These are phyloP conservation scores for Chamaecrista fasciculata DNA, from an alignment of 306 rosid genomes.

Conservation along the genomic window DNA sequence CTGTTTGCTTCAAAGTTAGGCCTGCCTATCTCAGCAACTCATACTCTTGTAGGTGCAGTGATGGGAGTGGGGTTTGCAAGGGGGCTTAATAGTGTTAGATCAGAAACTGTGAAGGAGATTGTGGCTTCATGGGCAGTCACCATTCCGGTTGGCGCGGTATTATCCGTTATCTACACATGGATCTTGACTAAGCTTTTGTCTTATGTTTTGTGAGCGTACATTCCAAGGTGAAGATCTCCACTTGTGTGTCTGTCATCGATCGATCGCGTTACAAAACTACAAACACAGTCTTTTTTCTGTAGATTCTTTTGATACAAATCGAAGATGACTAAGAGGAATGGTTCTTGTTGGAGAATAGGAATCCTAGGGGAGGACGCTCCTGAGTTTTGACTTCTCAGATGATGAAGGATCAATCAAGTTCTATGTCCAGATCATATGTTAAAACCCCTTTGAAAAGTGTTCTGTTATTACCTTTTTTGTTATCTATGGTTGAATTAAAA, in stretches of 20 bases:
- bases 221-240: neutral
- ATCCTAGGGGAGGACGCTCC: neutral
- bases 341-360: neutral
- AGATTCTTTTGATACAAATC: neutral
- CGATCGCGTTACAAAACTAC: neutral
- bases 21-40: conserved; percentile 66
- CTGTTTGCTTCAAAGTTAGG: conserved; percentile 63
- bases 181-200: conserved; percentile 11
- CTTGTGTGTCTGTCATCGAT: neutral
- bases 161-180: neutral
- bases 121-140: conserved; percentile 7
- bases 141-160: neutral
- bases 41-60: conserved; percentile 71
- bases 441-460: conserved; percentile 25
- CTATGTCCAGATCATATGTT: neutral
- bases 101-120: conserved; percentile 46
- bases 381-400: neutral
- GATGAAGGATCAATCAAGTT: neutral
- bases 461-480: neutral
- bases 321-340: neutral
- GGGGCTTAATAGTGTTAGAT: conserved; percentile 61
- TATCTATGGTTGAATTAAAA: neutral
- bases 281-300: neutral
- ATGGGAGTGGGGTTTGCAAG: conserved; percentile 79
- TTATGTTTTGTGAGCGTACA: neutral